Percentiles rank a stretch among this genome's conserved stretches.
Evolutionary conservation across 805 yeast genomes (phyloP).

Genomic region (Ogataea neopini): DNA sequence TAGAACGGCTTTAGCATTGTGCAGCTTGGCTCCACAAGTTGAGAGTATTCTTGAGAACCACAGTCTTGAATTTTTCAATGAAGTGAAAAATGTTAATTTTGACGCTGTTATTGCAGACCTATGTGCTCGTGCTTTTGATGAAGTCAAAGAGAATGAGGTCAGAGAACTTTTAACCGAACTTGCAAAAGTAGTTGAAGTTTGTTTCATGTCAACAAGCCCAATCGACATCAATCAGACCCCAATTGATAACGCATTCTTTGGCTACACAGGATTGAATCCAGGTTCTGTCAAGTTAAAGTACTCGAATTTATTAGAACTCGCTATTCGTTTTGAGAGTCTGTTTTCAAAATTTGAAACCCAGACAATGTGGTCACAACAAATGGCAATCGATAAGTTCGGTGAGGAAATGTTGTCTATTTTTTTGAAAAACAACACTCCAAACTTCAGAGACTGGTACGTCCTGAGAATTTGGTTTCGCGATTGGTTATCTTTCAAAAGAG

Average conservation of each 20-base stretch:
- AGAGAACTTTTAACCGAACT: neutral
- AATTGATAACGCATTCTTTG: neutral
- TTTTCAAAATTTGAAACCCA: slow-evolving; percentile 4
- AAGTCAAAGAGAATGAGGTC: neutral
- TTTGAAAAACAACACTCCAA: slow-evolving; percentile 2
- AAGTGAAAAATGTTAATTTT: slow-evolving; percentile 5
- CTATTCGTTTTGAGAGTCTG: slow-evolving; percentile 3
- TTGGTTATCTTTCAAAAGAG: slow-evolving; percentile 13
- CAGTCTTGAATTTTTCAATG: neutral
- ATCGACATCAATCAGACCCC: neutral
- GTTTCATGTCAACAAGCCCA: neutral
- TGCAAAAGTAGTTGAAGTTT: neutral
- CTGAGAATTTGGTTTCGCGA: slow-evolving; percentile 13
- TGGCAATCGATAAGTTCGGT: slow-evolving; percentile 1
- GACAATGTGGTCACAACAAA: slow-evolving; percentile 1
- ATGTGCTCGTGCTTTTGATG: neutral
- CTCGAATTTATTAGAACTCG: neutral
- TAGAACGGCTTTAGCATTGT: slow-evolving; percentile 1
- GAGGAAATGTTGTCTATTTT: slow-evolving; percentile 2
- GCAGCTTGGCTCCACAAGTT: slow-evolving; percentile 2
- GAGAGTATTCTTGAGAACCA: slow-evolving; percentile 4
- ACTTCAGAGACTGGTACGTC: slow-evolving; percentile 14
- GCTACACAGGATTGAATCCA: neutral
- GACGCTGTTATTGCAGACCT: slow-evolving; percentile 3
- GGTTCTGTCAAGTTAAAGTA: neutral